Base-by-base conservation (phyloP, 2,329 filamentous ascomycete species). In the Sporothrix brasiliensis region DNA sequence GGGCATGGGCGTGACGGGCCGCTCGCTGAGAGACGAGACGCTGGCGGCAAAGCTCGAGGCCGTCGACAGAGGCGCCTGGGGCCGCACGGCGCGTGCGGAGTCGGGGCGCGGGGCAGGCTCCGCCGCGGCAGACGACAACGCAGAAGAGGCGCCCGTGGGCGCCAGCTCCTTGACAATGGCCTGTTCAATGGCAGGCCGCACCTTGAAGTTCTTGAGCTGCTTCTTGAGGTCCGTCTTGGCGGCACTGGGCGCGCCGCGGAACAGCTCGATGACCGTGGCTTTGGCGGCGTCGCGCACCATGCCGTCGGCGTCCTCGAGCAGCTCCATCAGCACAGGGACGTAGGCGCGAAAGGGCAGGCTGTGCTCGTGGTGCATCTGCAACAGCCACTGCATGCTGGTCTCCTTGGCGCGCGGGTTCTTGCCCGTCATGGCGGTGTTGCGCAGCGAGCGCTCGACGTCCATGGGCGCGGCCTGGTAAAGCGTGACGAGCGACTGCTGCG, bases 141-240 rank as follows among this genome's bases (percentile, higher is more conserved):
- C 34, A 34, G 34, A 34, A 60, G 82, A 52, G 19, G 69, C 44
- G n/a, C 52, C 69, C 2, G 69, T 79, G 34, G 90, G 87, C 7
- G 86, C 87, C 69, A 97, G 86, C 73, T 91, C 90, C 69, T 91
- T 87, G 60, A 94, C 86, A 73, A 98, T 95, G 73, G 91, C 90
- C 70, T 89, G 87, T 73, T 92, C 91, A 76, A 97, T 97, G 16
- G 92, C 91, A 73, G 93, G 92, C 56, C 94, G 88, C 66, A 98
- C 92, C 76, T 93, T 93, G 79, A 92, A 91, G 76, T 88, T 89
- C 77, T 91, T 90, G 72, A 98, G 84, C 80, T 97, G 93, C 77
- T 88, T 91, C 81, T 95, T 95, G 47, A 98, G 83, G 77, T 97
- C 94, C 1, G 91, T 91, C 79, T 97, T 97, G 66, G 94, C 94